phyloP scores from a whole-genome alignment of 75 land plant genomes.

The Selaginella moellendorffii region DNA sequence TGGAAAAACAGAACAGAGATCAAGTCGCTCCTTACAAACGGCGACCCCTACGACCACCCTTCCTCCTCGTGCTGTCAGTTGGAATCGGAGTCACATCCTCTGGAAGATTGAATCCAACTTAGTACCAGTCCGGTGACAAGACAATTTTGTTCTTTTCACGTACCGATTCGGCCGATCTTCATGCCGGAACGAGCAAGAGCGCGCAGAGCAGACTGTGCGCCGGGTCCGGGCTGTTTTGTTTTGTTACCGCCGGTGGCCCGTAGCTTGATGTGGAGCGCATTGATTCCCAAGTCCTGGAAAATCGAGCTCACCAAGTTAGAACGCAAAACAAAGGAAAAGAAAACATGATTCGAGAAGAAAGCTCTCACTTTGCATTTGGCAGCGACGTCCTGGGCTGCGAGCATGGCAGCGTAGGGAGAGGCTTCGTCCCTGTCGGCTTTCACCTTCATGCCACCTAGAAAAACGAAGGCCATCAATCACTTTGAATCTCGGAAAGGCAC shows the following conservation, averaged over 20 bases:
- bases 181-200: conserved; percentile 87
- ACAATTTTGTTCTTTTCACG: too few species aligned
- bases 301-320: neutral
- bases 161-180: conserved; percentile 81
- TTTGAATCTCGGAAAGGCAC: too few species aligned
- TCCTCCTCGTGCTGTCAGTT: conserved; percentile 68
- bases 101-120: conserved; percentile 19
- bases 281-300: conserved; percentile 65
- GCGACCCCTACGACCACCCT: conserved; percentile 76
- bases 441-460: conserved; percentile 72
- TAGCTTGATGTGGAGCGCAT: conserved; percentile 87
- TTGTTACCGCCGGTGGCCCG: conserved; percentile 89
- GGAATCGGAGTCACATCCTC: conserved; percentile 87
- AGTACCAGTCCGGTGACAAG: too few species aligned
- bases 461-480: too few species aligned
- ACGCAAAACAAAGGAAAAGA: neutral
- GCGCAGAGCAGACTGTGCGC: conserved; percentile 86
- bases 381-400: conserved; percentile 90
- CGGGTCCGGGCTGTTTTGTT: conserved; percentile 85
- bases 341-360: neutral
- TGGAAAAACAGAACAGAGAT: too few species aligned
- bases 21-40: conserved; percentile 51
- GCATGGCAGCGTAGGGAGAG: conserved; percentile 94
- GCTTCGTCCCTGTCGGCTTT: conserved; percentile 80
- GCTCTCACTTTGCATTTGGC: conserved; percentile 59